Percentiles rank a stretch among this genome's conserved stretches.
Conservation (phyloP, 306 rosid species). For the Prunus mira region DNA sequence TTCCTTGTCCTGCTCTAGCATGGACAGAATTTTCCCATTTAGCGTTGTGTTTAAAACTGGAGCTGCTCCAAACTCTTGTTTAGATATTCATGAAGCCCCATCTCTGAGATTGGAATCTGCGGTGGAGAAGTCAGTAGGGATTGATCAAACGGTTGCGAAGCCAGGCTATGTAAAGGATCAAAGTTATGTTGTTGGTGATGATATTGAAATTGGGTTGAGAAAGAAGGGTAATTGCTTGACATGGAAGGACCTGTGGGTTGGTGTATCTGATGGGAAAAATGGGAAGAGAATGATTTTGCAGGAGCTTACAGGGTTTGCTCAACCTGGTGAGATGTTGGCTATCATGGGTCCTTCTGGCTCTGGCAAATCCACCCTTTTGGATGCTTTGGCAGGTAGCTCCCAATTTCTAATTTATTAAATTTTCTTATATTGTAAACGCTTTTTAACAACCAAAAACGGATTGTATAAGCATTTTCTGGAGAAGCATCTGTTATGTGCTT, state of each 20-base stretch:
- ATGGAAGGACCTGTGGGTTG: constrained; percentile 35
- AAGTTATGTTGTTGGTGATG: background rate
- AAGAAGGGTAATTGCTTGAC: constrained; percentile 17
- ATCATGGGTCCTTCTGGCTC: constrained; percentile 83
- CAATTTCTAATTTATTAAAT: background rate
- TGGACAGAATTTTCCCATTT: constrained; percentile 24
- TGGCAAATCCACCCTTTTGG: constrained; percentile 72
- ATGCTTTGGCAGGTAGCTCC: constrained; percentile 54
- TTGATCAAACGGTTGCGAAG: background rate
- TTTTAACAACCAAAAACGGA: too few relatives aligned
- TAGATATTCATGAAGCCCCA: background rate
- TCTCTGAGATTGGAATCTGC: background rate
- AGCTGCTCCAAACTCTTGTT: background rate
- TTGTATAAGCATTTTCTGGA: too few relatives aligned
- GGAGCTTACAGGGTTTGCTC: constrained; percentile 52
- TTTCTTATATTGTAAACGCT: background rate
- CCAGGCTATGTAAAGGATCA: background rate
- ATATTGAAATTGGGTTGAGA: background rate
- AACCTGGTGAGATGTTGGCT: constrained; percentile 60
- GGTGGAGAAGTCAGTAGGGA: background rate
- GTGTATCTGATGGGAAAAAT: constrained; percentile 19
- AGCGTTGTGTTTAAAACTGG: background rate
- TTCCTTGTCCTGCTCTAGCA: background rate
- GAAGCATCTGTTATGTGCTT: too few relatives aligned
- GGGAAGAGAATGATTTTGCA: constrained; percentile 27